Percentiles rank a stretch among this genome's conserved stretches.
These are phyloP conservation scores for Lathyrus oleraceus DNA, from an alignment of 306 rosid species.

Conservation along the genomic window DNA sequence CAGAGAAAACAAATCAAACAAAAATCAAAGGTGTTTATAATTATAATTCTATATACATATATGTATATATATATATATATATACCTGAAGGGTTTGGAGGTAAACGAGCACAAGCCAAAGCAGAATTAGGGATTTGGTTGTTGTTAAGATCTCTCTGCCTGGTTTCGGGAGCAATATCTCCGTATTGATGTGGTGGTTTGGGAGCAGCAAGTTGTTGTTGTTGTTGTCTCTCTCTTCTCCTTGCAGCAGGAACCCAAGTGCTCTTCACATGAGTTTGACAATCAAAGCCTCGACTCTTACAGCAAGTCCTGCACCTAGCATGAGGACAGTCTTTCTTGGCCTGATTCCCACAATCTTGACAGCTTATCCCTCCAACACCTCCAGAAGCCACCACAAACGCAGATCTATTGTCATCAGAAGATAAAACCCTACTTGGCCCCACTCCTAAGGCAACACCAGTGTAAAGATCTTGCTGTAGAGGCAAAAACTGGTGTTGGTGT, in stretches of 20 bases:
- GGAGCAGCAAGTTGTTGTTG: slow-evolving; percentile 29
- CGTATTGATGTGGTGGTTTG: slow-evolving; percentile 16
- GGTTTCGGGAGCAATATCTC: slow-evolving; percentile 50
- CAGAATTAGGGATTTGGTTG: slow-evolving; percentile 9
- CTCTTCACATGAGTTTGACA: slow-evolving; percentile 85
- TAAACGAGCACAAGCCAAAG: slow-evolving; percentile 61
- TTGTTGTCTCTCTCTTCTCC: slow-evolving; percentile 74
- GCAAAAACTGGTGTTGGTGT: slow-evolving; percentile 57
- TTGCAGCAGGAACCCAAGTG: slow-evolving; percentile 93
- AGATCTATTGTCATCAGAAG: slow-evolving; percentile 45
- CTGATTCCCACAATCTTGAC: slow-evolving; percentile 97
- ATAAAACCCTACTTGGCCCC: slow-evolving; percentile 53
- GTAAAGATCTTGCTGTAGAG: slow-evolving; percentile 72
- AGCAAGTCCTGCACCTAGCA: slow-evolving; percentile 86
- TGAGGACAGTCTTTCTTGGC: slow-evolving; percentile 92
- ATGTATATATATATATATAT: slow-evolving; percentile 25
- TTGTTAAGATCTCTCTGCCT: slow-evolving; percentile 52
- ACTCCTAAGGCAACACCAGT: slow-evolving; percentile 57
- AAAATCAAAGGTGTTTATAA: neutral
- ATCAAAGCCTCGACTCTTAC: slow-evolving; percentile 87
- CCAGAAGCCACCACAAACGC: slow-evolving; percentile 49
- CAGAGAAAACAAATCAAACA: neutral
- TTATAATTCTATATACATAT: slow-evolving; percentile 15
- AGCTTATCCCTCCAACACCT: slow-evolving; percentile 63
- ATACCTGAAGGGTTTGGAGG: slow-evolving; percentile 45